Percentiles rank a stretch among this genome's conserved stretches.
phyloP scores from a whole-genome alignment of 805 yeast genomes.

The Candida hungchunana region DNA sequence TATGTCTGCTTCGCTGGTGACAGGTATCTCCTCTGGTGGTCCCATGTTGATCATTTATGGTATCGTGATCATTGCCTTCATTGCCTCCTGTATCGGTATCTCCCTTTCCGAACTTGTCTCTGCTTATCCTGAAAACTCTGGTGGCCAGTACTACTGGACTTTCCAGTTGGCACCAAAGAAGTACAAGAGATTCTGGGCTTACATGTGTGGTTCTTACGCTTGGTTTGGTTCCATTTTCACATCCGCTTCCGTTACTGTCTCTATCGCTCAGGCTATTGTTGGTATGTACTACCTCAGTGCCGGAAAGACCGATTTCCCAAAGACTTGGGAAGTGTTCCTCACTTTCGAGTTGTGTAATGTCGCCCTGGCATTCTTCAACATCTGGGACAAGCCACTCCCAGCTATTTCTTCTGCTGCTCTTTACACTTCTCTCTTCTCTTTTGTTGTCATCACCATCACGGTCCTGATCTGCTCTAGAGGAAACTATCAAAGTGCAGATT shows the following conservation, averaged over 20 bases:
- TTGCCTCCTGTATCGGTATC: slow-evolving; percentile 44
- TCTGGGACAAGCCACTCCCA: slow-evolving; percentile 52
- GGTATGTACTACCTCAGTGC: slow-evolving; percentile 43
- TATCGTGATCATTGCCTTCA: slow-evolving; percentile 43
- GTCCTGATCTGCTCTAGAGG: slow-evolving; percentile 51
- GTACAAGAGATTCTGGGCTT: slow-evolving; percentile 38
- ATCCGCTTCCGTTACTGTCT: slow-evolving; percentile 53
- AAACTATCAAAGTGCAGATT: slow-evolving; percentile 44
- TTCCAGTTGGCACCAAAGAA: slow-evolving; percentile 45
- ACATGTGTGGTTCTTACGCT: slow-evolving; percentile 56
- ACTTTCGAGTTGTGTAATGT: slow-evolving; percentile 43
- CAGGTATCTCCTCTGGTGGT: slow-evolving; percentile 56
- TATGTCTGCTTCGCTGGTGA: slow-evolving; percentile 48
- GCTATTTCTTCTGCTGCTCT: slow-evolving; percentile 44
- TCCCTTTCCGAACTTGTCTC: slow-evolving; percentile 51
- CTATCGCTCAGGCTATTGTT: slow-evolving; percentile 47
- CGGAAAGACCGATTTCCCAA: slow-evolving; percentile 30
- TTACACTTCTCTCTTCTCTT: slow-evolving; percentile 49
- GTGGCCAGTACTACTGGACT: slow-evolving; percentile 60
- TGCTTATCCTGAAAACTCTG: slow-evolving; percentile 49
- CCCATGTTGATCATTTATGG: slow-evolving; percentile 56
- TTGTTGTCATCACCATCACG: slow-evolving; percentile 47
- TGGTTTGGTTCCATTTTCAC: slow-evolving; percentile 62
- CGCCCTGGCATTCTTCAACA: slow-evolving; percentile 41
- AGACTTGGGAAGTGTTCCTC: slow-evolving; percentile 54